Evolutionary conservation across 2,329 filamentous ascomycete genomes (phyloP).

Genomic region (Cytospora paraplurivora): DNA sequence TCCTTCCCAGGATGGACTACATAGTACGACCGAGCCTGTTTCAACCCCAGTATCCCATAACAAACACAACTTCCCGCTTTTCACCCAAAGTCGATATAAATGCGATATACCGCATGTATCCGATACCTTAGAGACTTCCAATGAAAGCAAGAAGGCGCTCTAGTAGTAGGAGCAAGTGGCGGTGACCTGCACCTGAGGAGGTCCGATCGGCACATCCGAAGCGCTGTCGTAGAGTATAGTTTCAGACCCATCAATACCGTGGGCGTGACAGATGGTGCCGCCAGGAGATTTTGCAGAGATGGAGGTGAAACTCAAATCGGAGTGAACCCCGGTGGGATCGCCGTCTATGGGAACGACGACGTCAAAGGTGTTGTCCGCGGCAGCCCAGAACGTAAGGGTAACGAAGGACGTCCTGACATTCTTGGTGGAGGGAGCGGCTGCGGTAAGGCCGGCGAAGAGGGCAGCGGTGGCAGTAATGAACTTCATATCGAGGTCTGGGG

Average conservation of each 20-base stretch:
- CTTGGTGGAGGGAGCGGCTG: conserved; percentile 23
- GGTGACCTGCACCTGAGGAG: conserved; percentile 27
- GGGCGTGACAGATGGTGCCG: conserved; percentile 25
- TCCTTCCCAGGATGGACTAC: no score
- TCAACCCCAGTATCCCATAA: no score
- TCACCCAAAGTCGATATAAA: no score
- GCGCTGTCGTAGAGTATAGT: conserved; percentile 23
- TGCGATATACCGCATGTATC: not conserved
- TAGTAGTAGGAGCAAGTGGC: conserved; percentile 19
- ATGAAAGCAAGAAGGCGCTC: not conserved
- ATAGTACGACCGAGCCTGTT: no score
- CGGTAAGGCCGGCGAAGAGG: conserved; percentile 29
- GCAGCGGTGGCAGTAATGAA: conserved; percentile 23
- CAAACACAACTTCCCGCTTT: no score
- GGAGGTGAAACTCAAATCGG: conserved; percentile 28
- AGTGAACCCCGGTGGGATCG: conserved; percentile 10
- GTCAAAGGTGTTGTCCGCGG: conserved; percentile 27
- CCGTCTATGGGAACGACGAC: conserved; percentile 26
- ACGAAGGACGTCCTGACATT: conserved; percentile 20
- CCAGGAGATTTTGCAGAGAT: conserved; percentile 22
- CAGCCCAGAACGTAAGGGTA: conserved; percentile 28
- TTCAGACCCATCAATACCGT: conserved; percentile 26
- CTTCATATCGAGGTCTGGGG: conserved; percentile 22
- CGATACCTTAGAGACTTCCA: not conserved
- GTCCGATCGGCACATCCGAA: conserved; percentile 27